phyloP scores from a whole-genome alignment of 148 eudicot genomes.

The Chenopodium album region DNA sequence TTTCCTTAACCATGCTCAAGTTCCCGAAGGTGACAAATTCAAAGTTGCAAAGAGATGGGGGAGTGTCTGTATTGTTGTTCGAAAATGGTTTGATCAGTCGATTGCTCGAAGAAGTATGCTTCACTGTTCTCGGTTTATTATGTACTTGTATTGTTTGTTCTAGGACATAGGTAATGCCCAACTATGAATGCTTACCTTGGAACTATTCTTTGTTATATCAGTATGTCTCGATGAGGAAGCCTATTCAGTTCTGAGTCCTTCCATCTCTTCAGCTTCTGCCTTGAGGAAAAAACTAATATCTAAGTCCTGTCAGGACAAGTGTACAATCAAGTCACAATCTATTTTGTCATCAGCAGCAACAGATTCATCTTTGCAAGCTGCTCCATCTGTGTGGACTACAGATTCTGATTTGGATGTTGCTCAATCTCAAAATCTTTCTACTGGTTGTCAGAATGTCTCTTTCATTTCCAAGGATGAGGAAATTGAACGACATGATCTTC shows the following conservation, averaged over 20 bases:
- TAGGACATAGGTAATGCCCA: slow-evolving; percentile 9
- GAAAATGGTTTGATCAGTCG: slow-evolving; percentile 93
- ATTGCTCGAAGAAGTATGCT: slow-evolving; percentile 77
- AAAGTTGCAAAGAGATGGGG: slow-evolving; percentile 95
- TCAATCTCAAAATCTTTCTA: slow-evolving; percentile 47
- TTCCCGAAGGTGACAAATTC: slow-evolving; percentile 96
- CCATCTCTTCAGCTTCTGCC: slow-evolving; percentile 39
- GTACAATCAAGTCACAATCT: slow-evolving; percentile 40
- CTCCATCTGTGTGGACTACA: slow-evolving; percentile 38
- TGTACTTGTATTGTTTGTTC: too few relatives aligned
- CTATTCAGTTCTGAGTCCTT: slow-evolving; percentile 59
- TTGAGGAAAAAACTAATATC: slow-evolving; percentile 35
- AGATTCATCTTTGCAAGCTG: slow-evolving; percentile 48
- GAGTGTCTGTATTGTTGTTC: slow-evolving; percentile 56
- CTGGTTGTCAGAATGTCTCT: slow-evolving; percentile 36
- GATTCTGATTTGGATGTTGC: slow-evolving; percentile 59
- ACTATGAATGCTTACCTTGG: slow-evolving; percentile 21
- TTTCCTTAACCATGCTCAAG: slow-evolving; percentile 71
- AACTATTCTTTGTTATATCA: slow-evolving; percentile 31
- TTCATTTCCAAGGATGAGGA: slow-evolving; percentile 37
- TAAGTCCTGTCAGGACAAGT: slow-evolving; percentile 50
- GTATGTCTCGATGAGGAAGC: slow-evolving; percentile 88
- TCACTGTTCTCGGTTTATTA: neutral
- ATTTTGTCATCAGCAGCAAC: slow-evolving; percentile 41
- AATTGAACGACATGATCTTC: slow-evolving; percentile 30